Conservation (phyloP, 2,329 filamentous ascomycete species). For the Sordariomycetes sp. region DNA sequence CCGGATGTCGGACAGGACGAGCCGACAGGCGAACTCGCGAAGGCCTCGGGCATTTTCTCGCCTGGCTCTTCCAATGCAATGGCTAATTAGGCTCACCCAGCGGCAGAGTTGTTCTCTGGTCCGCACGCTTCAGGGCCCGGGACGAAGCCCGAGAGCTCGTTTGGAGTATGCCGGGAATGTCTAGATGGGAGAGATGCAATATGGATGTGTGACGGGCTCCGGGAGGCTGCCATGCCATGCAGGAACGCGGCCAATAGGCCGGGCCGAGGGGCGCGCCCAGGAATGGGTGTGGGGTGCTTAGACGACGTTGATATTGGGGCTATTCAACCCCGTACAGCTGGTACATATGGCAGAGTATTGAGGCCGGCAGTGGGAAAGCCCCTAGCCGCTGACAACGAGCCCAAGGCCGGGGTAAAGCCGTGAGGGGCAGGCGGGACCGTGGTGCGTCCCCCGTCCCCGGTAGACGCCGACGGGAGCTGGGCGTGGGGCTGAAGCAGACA, state of each 20-base stretch:
- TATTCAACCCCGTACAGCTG: conserved; percentile 1
- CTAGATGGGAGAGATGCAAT: neutral
- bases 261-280: neutral
- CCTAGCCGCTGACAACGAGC: neutral
- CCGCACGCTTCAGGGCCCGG: too few species aligned
- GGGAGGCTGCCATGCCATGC: neutral
- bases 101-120: too few species aligned
- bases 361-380: conserved; percentile 1
- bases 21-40: neutral
- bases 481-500: too few species aligned
- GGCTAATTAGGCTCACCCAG: too few species aligned
- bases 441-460: too few species aligned
- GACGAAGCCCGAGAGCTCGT: too few species aligned
- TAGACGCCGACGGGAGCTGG: too few species aligned
- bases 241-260: conserved; percentile 3
- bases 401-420: neutral
- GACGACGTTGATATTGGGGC: conserved; percentile 3
- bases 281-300: conserved; percentile 3
- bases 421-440: too few species aligned
- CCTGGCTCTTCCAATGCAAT: too few species aligned
- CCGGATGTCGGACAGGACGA: neutral
- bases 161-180: neutral
- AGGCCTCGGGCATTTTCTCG: neutral
- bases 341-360: too few species aligned
- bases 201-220: neutral